phyloP scores from a whole-genome alignment of 352 stramenopile species.

The Globisporangium splendens region DNA sequence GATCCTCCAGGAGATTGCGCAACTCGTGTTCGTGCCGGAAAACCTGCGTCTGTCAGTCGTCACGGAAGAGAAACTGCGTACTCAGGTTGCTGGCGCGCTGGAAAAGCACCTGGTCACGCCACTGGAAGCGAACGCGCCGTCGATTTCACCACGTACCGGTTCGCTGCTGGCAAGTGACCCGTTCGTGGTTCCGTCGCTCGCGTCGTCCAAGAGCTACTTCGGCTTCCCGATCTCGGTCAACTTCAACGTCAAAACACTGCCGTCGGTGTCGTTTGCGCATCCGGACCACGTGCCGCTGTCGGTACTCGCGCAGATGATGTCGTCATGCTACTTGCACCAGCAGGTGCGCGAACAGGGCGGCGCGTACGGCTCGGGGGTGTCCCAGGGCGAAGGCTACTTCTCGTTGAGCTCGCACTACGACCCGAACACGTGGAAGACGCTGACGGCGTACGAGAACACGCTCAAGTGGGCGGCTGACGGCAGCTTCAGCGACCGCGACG shows the following conservation, averaged over 20 bases:
- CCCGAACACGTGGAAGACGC: slow-evolving; percentile 75
- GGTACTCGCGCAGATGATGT: slow-evolving; percentile 80
- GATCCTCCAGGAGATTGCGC: slow-evolving; percentile 58
- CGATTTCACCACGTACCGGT: slow-evolving; percentile 6
- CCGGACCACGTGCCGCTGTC: slow-evolving; percentile 69
- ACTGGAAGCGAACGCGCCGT: slow-evolving; percentile 19
- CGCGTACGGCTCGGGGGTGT: slow-evolving; percentile 70
- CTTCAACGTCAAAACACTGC: slow-evolving; percentile 76
- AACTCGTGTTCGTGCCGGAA: slow-evolving; percentile 45
- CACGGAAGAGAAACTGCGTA: slow-evolving; percentile 65
- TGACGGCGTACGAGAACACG: slow-evolving; percentile 65
- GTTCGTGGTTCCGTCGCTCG: slow-evolving; percentile 18
- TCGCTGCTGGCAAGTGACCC: slow-evolving; percentile 5
- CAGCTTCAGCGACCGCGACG: slow-evolving; percentile 63
- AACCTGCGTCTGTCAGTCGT: slow-evolving; percentile 69
- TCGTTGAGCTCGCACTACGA: slow-evolving; percentile 84
- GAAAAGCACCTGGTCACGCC: slow-evolving; percentile 44
- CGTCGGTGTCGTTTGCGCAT: slow-evolving; percentile 70
- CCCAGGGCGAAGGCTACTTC: slow-evolving; percentile 75
- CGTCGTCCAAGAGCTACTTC: slow-evolving; percentile 58
- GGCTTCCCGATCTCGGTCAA: slow-evolving; percentile 79
- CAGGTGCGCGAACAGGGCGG: slow-evolving; percentile 77
- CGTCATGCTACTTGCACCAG: slow-evolving; percentile 80
- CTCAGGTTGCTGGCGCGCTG: slow-evolving; percentile 42
- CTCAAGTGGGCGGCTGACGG: slow-evolving; percentile 45